Percentiles rank a stretch among this genome's conserved stretches.
Conservation (phyloP, 805 yeast genomes). For the Candida taoyuanica region DNA sequence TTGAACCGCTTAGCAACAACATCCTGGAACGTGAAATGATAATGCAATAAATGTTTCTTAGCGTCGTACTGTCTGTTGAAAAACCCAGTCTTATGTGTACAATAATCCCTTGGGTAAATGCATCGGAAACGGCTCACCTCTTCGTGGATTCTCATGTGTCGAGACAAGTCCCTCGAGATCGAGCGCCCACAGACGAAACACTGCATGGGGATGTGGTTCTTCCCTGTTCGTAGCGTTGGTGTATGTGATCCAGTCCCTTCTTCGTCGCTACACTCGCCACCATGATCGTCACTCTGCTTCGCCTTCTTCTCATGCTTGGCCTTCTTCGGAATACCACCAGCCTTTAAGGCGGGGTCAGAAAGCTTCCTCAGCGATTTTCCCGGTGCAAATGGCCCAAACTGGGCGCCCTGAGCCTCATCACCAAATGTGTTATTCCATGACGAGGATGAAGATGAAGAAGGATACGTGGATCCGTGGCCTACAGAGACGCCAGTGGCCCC, state of each 20-base stretch:
- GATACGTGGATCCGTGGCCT: background rate
- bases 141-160: slow-evolving; percentile 63
- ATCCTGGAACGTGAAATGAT: slow-evolving; percentile 54
- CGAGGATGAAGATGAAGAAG: background rate
- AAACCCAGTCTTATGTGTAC: slow-evolving; percentile 55
- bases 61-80: slow-evolving; percentile 67
- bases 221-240: background rate
- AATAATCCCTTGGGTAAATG: slow-evolving; percentile 48
- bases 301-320: too few relatives aligned
- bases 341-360: too few relatives aligned
- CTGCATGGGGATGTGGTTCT: background rate
- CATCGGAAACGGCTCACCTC: slow-evolving; percentile 52
- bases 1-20: slow-evolving; percentile 31
- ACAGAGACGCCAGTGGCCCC: background rate
- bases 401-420: too few relatives aligned
- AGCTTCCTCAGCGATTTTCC: too few relatives aligned
- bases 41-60: slow-evolving; percentile 59
- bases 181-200: slow-evolving; percentile 51
- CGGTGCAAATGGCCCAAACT: too few relatives aligned
- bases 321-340: too few relatives aligned
- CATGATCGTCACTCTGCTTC: background rate
- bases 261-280: too few relatives aligned
- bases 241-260: too few relatives aligned
- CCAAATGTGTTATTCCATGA: background rate
- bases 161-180: slow-evolving; percentile 54